Base-by-base conservation (phyloP, 805 yeast species). In the Tetrapisispora phaffii region DNA sequence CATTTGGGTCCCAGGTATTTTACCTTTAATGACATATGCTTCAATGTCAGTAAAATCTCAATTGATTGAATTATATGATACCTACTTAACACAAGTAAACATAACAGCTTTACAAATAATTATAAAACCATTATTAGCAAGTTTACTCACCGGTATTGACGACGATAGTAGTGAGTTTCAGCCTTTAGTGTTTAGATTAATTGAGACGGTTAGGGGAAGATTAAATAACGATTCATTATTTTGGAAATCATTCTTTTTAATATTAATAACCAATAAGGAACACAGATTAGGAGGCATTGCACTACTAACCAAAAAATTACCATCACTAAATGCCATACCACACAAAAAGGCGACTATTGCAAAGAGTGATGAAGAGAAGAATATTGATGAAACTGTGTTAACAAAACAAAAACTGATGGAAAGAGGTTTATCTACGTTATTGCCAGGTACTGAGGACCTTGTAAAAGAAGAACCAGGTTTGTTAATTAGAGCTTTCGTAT, bases 121-220 rank as follows among this genome's bases (percentile, higher is more conserved):
- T 17, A 66, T 83, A 28, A 79, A 77, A 47, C 87, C 97, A 0
- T 56, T 90, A 8, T 63, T 90, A 5, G 70, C 88, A 40, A 76
- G 90, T 49, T 69, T 89, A 32, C 63, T 90, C 2, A 87, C 96
- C 0, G 96, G 96, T 0, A 74, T 93, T 42, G 98, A 93, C 55
- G 97, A 93, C 54, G 96, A 89, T 52, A 77, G 89, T 32, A 79
- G 89, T 17, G 98, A 93, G 55, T 80, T 81, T 29, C 90, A 83
- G 57, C 71, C 70, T 12, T 74, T 80, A 1, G 74, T 80, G 1
- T 51, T 87, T 44, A 67, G 67, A 0, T 58, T 90, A 34, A 69
- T 90, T 32, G 88, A 80, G 40, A 59, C 67, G 1, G 70, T 88
- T 52, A 77, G 78, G 51, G 56, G 48, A 6, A 76, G 77, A 39